Percentiles rank a stretch among this genome's conserved stretches.
Conservation (phyloP, 192 early-diverging fungal genomes). For the Diversispora epigaea region DNA sequence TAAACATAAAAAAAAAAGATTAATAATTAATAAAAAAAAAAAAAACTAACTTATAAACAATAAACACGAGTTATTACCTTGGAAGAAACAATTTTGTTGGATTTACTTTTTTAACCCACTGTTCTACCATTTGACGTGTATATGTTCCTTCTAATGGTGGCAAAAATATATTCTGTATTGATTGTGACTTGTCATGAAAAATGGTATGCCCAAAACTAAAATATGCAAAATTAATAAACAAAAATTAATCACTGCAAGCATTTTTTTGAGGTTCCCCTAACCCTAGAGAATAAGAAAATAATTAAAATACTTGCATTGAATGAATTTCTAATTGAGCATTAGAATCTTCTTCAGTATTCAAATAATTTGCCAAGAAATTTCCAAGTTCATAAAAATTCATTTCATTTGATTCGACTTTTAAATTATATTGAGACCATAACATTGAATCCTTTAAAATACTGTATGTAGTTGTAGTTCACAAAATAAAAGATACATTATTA, state of each 20-base stretch:
- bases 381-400: constrained; percentile 9
- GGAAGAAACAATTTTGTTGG: constrained; percentile 14
- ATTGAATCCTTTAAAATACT: neutral
- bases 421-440: neutral
- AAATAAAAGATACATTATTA: neutral
- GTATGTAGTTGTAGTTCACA: neutral
- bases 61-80: neutral
- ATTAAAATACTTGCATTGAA: neutral
- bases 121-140: neutral
- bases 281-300: neutral
- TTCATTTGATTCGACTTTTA: neutral
- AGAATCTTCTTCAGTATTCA: neutral
- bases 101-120: neutral
- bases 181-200: constrained; percentile 9
- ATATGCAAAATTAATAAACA: neutral
- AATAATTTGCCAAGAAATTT: neutral
- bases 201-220: constrained; percentile 13
- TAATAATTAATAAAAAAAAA: neutral
- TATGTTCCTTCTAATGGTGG: constrained; percentile 6
- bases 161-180: constrained; percentile 3
- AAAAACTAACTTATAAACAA: neutral
- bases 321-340: constrained; percentile 1
- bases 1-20: neutral
- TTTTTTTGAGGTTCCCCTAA: neutral
- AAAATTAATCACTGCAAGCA: neutral